Evolutionary conservation across 805 yeast genomes (phyloP).

Genomic region (Huiozyma sinensis): DNA sequence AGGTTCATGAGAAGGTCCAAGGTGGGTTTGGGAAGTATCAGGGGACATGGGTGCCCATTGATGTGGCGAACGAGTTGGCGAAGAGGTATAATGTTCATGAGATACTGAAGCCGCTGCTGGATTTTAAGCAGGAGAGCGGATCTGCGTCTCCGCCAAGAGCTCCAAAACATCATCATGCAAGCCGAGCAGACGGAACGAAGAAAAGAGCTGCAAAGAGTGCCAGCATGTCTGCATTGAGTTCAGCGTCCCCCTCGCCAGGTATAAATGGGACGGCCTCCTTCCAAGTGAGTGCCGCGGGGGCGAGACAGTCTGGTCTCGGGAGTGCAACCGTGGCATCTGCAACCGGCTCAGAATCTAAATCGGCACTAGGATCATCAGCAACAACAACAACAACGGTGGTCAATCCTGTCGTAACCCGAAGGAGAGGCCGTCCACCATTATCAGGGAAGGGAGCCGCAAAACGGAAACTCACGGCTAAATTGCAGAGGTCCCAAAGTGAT

Average conservation of each 20-base stretch:
- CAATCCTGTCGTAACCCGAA: constrained; percentile 16
- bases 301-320: background rate
- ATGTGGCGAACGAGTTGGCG: constrained; percentile 60
- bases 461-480: constrained; percentile 10
- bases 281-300: background rate
- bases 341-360: background rate
- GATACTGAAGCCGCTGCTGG: constrained; percentile 55
- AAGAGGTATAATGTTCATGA: constrained; percentile 52
- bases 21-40: constrained; percentile 97
- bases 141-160: constrained; percentile 46
- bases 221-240: constrained; percentile 11
- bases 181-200: constrained; percentile 32
- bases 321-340: background rate
- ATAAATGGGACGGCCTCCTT: background rate
- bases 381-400: background rate
- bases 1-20: constrained; percentile 84
- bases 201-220: constrained; percentile 21
- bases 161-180: constrained; percentile 57
- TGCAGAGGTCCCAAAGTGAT: constrained; percentile 25
- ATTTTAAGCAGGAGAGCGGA: constrained; percentile 43
- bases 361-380: background rate
- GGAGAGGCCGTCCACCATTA: constrained; percentile 26
- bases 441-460: constrained; percentile 8
- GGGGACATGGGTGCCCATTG: constrained; percentile 91
- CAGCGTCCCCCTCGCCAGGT: background rate